Evolutionary conservation across 2,329 filamentous ascomycete genomes (phyloP).

Genomic region (Drechslerella dactyloides): DNA sequence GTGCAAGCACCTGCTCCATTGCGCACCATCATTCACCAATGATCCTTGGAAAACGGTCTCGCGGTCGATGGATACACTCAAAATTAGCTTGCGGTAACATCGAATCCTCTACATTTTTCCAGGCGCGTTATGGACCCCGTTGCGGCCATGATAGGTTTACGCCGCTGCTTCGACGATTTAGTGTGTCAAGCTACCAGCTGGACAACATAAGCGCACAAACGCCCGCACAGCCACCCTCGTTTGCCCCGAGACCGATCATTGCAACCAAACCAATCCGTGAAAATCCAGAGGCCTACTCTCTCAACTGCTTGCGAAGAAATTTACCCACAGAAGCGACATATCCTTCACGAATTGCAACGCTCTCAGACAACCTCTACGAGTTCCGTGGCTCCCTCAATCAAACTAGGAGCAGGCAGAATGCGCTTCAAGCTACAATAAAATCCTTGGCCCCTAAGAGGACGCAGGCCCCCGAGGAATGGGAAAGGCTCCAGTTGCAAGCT

Average conservation of each 20-base stretch:
- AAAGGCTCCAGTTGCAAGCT: conserved; percentile 69
- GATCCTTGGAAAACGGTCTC: conserved; percentile 1
- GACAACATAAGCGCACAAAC: not conserved
- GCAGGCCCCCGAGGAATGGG: conserved; percentile 58
- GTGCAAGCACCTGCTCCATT: not conserved
- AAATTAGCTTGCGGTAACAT: not conserved
- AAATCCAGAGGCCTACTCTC: conserved; percentile 77
- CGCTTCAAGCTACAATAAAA: conserved; percentile 65
- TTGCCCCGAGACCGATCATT: conserved; percentile 76
- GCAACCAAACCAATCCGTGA: conserved; percentile 90
- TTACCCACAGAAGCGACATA: conserved; percentile 68
- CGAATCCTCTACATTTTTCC: not conserved
- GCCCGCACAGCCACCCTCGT: conserved; percentile 10
- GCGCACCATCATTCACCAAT: not conserved
- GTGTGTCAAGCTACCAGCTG: not conserved
- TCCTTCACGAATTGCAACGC: conserved; percentile 65
- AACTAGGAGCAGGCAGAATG: conserved; percentile 72
- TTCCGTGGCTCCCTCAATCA: conserved; percentile 67
- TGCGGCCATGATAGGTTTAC: not conserved
- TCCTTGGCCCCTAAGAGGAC: conserved; percentile 61
- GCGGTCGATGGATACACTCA: not conserved
- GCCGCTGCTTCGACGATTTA: not conserved
- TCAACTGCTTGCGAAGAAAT: conserved; percentile 85
- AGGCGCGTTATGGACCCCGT: not conserved
- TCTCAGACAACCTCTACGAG: conserved; percentile 67